phyloP scores from a whole-genome alignment of 2,329 filamentous ascomycete genomes.

The Diaporthe citri region DNA sequence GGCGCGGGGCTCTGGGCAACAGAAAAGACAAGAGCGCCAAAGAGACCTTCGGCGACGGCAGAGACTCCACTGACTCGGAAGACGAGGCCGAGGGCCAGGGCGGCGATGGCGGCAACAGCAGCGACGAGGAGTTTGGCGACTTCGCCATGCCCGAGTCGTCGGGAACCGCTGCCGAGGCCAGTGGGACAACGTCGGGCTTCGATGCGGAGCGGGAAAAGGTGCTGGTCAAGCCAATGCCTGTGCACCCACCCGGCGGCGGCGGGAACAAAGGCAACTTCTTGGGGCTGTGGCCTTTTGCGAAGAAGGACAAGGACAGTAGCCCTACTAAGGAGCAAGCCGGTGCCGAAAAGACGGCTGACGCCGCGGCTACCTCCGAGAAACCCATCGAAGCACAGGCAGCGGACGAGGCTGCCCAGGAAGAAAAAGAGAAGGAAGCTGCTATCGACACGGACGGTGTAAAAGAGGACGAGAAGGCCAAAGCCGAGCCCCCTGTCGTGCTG shows the following conservation, averaged over 20 bases:
- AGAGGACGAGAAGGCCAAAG: conserved; percentile 35
- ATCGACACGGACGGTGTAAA: conserved; percentile 47
- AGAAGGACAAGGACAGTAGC: conserved; percentile 41
- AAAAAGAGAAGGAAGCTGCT: not conserved
- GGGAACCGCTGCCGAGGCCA: conserved; percentile 25
- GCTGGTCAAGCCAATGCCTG: conserved; percentile 67
- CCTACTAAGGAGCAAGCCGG: conserved; percentile 47
- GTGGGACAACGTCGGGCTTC: conserved; percentile 32
- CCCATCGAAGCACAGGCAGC: conserved; percentile 47
- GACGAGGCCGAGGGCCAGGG: conserved; percentile 59
- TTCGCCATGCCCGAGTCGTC: conserved; percentile 74
- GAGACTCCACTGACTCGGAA: conserved; percentile 51
- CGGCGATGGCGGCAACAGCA: conserved; percentile 62
- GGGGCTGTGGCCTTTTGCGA: conserved; percentile 71
- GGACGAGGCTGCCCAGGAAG: conserved; percentile 43
- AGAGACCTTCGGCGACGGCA: conserved; percentile 52
- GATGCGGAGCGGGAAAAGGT: conserved; percentile 54
- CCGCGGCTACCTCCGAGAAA: conserved; percentile 52
- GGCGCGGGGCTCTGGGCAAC: conserved; percentile 49
- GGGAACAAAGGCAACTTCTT: conserved; percentile 56
- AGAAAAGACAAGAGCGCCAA: conserved; percentile 43
- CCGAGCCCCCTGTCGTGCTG: conserved; percentile 44
- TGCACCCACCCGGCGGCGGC: conserved; percentile 61
- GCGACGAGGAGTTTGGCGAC: conserved; percentile 76
- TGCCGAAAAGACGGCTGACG: conserved; percentile 46